These are phyloP conservation scores for Candida taoyuanica DNA, from an alignment of 805 yeast genomes.

Conservation along the genomic window DNA sequence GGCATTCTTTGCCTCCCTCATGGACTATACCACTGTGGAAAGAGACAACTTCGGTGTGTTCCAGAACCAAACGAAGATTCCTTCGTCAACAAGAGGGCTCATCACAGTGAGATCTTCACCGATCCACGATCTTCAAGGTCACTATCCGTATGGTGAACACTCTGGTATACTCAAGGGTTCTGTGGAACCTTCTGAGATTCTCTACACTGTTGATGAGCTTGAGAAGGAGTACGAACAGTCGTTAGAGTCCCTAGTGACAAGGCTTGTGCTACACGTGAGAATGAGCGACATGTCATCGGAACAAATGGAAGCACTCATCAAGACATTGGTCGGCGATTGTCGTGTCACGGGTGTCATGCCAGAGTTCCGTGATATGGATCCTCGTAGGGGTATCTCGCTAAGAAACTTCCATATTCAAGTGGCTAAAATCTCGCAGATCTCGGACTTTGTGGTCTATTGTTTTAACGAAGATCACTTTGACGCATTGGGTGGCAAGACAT, in stretches of 20 bases:
- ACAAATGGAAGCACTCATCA: slow-evolving; percentile 7
- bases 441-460: slow-evolving; percentile 78
- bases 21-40: slow-evolving; percentile 20
- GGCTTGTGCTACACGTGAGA: too few species aligned
- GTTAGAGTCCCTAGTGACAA: slow-evolving; percentile 19
- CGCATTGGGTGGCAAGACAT: slow-evolving; percentile 20
- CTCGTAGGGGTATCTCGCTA: slow-evolving; percentile 66
- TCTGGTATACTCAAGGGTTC: slow-evolving; percentile 51
- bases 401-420: slow-evolving; percentile 86
- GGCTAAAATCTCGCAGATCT: slow-evolving; percentile 66
- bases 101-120: slow-evolving; percentile 26
- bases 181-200: slow-evolving; percentile 48
- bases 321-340: slow-evolving; percentile 25
- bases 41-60: slow-evolving; percentile 22
- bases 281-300: slow-evolving; percentile 6
- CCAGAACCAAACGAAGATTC: slow-evolving; percentile 18
- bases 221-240: slow-evolving; percentile 29
- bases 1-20: slow-evolving; percentile 21
- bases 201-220: slow-evolving; percentile 44
- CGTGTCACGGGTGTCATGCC: slow-evolving; percentile 39
- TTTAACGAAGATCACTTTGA: slow-evolving; percentile 37
- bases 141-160: slow-evolving; percentile 7
- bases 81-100: slow-evolving; percentile 20
- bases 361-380: slow-evolving; percentile 56
- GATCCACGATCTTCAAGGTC: slow-evolving; percentile 24